Conservation (phyloP, 2,329 filamentous ascomycete species). For the Beauveria scarabaeidicola region DNA sequence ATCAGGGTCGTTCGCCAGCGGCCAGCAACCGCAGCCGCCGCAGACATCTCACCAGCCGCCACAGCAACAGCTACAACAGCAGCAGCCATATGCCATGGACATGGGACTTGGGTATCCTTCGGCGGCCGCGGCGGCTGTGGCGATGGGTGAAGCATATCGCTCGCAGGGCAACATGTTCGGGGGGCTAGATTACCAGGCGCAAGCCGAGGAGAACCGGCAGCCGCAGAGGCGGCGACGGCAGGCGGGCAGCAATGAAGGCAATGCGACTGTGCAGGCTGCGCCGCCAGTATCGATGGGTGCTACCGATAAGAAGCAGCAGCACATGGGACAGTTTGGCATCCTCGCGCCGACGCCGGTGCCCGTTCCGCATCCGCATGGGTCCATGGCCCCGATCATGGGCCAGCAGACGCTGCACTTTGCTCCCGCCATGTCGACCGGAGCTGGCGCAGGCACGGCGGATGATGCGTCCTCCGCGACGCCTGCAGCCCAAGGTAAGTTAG, state of each 20-base stretch:
- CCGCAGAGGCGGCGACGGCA: conserved; percentile 7
- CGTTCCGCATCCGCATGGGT: background rate
- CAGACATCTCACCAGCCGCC: conserved; percentile 14
- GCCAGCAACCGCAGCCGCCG: conserved; percentile 15
- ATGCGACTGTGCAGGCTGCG: conserved; percentile 11
- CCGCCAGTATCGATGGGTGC: conserved; percentile 16
- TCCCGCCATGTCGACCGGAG: conserved; percentile 9
- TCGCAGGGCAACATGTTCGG: conserved; percentile 3
- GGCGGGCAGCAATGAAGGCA: conserved; percentile 4
- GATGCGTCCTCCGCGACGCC: conserved; percentile 19
- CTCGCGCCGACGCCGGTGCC: conserved; percentile 28
- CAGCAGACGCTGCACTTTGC: conserved; percentile 5
- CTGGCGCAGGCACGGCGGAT: background rate
- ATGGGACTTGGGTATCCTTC: background rate
- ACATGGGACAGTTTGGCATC: conserved; percentile 36
- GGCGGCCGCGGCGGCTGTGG: background rate
- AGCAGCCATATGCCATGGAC: conserved; percentile 7
- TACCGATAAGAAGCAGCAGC: conserved; percentile 4
- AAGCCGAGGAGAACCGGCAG: background rate
- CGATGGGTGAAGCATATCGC: conserved; percentile 6
- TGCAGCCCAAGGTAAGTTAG: conserved; percentile 34
- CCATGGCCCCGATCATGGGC: background rate
- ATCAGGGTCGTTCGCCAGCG: background rate
- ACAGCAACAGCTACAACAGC: conserved; percentile 15
- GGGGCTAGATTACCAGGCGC: conserved; percentile 7